Evolutionary conservation across 164 flowering plant species (phyloP), one percentile per base, ranked within the genome.

Genomic region (Brasenia schreberi): DNA sequence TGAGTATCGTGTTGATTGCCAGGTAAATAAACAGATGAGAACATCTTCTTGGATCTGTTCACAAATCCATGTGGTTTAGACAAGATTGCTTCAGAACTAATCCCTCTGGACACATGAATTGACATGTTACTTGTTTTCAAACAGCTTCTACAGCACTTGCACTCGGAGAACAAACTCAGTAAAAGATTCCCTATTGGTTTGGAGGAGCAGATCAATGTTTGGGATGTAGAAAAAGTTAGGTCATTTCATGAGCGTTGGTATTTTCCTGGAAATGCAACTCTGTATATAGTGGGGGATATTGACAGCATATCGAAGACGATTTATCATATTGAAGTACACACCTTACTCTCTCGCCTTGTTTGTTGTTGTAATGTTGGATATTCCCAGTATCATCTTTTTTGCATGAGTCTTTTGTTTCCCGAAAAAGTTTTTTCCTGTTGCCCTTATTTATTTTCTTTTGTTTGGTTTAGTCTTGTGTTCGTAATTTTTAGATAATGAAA

Each of bases 171-270:
- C 84, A 95, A 95, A 88, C 82, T 95, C 72, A 90, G 99, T 75
- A 80, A 74, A 78, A 79, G 99, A 74, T 95, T 95, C 68, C 99
- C 99, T 33, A 95, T 95, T 77, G 99, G 99, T 77, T 73, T 95
- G 53, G 99, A 95, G 75, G 99, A 95, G 75, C 99, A 95, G 77
- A 95, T 95, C 65, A 88, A 88, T 86, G 90, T 86, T 76, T 95
- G 99, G 99, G 98, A 95, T 83, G 89, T 86, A 2, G 99, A 95
- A 72, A 95, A 90, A 81, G 90, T 95, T 64, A 86, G 87, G 77
- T 89, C 83, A 70, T 95, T 95, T 71, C 99, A 95, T 74, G 99
- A 95, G 69, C 90, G 99, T 23, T 95, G 99, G 99, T 95, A 95
- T 76, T 92, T 92, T 76, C 99, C 99, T 58, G 97, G 88, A 77